Evolutionary conservation across 106 monocot genomes (phyloP).

Genomic region (Agapanthus africanus): DNA sequence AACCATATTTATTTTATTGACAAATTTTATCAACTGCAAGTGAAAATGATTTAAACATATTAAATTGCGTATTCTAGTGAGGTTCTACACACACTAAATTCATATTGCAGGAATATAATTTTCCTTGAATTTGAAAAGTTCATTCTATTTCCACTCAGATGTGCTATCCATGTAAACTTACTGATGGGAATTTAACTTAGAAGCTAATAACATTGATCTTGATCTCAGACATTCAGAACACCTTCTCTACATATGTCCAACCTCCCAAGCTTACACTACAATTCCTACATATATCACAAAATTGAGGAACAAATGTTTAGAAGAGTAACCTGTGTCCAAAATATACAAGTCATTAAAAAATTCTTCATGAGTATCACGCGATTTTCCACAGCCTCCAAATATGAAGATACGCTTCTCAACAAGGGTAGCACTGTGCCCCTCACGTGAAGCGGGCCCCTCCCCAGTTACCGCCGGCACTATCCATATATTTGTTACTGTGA

Average conservation of each 20-base stretch:
- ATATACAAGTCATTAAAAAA: slow-evolving; percentile 79
- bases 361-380: slow-evolving; percentile 38
- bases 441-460: slow-evolving; percentile 63
- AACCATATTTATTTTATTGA: too few relatives aligned
- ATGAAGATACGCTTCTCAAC: slow-evolving; percentile 55
- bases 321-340: slow-evolving; percentile 60
- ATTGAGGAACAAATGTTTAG: slow-evolving; percentile 6
- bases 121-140: background rate
- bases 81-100: too few relatives aligned
- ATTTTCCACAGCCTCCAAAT: slow-evolving; percentile 72
- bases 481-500: slow-evolving; percentile 73
- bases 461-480: slow-evolving; percentile 37
- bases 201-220: too few relatives aligned
- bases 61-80: too few relatives aligned
- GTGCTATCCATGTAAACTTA: background rate
- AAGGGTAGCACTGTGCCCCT: slow-evolving; percentile 75
- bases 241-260: too few relatives aligned
- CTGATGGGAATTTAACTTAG: too few relatives aligned
- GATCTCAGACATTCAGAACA: too few relatives aligned
- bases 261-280: too few relatives aligned
- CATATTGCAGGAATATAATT: too few relatives aligned
- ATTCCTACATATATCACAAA: background rate
- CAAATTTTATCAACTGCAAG: too few relatives aligned
- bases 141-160: background rate
- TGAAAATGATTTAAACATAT: too few relatives aligned